Evolutionary conservation across 305 asterid genomes (phyloP), one percentile per base, ranked within the genome.

Genomic region (Fraxinus platypoda): DNA sequence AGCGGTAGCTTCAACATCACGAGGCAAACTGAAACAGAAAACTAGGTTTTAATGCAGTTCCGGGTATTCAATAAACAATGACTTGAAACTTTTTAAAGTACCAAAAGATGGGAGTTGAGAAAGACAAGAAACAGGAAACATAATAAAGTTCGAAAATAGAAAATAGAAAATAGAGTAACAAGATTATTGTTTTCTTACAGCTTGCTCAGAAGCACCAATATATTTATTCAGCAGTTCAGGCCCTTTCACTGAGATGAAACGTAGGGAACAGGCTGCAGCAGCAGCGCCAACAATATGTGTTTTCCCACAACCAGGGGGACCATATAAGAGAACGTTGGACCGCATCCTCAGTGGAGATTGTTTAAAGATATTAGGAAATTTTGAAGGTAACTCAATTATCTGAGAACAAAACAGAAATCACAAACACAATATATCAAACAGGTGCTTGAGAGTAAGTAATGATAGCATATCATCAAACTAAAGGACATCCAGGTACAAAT

Each of bases 171-270:
- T 37, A 62, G 38, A 38, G 57, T 66, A 41, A 34, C 71, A 80
- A 62, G 78, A 28, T 74, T 79, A 74, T 35, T 75, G 15, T 49
- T 71, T 80, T 78, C 95, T 93, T 90, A 93, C 99, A 70, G 98
- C 99, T 91, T 96, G 99, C 90, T 94, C 99, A 84, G 98, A 96
- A 87, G 99, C 99, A 86, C 99, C 99, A 41, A 96, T 96, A 81
- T 96, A 96, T 85, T 96, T 96, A 81, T 96, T 96, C 87, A 96
- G 95, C 87, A 96, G 87, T 89, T 96, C 99, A 59, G 98, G 99
- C 71, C 99, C 99, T 88, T 96, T 96, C 82, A 96, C 98, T 38
- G 99, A 94, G 90, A 96, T 93, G 85, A 96, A 96, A 71, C 98
- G 93, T 70, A 96, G 86, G 26, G 98, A 93, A 90, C 98, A 96